Evolutionary conservation across 2,329 filamentous ascomycete genomes (phyloP).

Genomic region (Gaeumannomyces sp.): DNA sequence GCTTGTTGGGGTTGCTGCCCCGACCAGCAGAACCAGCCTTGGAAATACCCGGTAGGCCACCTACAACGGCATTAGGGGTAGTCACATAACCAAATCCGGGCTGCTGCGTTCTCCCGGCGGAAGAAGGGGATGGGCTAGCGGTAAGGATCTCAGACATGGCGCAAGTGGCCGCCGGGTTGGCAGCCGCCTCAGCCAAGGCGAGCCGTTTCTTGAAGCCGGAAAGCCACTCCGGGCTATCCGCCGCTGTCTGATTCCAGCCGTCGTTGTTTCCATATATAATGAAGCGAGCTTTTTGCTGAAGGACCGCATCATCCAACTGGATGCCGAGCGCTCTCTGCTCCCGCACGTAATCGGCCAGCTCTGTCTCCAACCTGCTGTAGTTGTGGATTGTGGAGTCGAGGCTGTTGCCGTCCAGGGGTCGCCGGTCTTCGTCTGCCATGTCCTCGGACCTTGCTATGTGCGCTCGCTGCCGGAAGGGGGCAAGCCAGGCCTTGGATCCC

Average conservation of each 20-base stretch:
- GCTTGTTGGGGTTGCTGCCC: slow-evolving; percentile 21
- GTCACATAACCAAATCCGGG: not conserved
- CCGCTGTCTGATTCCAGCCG: slow-evolving; percentile 51
- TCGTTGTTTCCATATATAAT: slow-evolving; percentile 59
- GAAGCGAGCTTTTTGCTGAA: slow-evolving; percentile 51
- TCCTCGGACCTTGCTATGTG: slow-evolving; percentile 52
- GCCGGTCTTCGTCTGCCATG: slow-evolving; percentile 39
- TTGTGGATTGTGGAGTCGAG: slow-evolving; percentile 57
- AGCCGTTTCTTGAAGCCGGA: slow-evolving; percentile 3
- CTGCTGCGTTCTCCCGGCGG: not conserved
- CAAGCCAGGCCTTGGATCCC: slow-evolving; percentile 47
- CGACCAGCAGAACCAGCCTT: slow-evolving; percentile 14
- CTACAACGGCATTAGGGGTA: no score
- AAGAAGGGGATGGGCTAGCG: not conserved
- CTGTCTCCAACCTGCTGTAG: slow-evolving; percentile 48
- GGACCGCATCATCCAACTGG: slow-evolving; percentile 45
- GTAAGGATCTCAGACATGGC: not conserved
- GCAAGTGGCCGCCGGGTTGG: not conserved
- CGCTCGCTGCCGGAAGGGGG: slow-evolving; percentile 48
- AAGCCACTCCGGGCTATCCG: slow-evolving; percentile 3
- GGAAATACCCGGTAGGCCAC: not conserved
- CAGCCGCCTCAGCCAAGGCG: not conserved
- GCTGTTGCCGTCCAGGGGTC: slow-evolving; percentile 46
- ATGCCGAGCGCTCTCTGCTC: slow-evolving; percentile 37
- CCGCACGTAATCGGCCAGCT: slow-evolving; percentile 47